Evolutionary conservation across 306 rosid genomes (phyloP).

Genomic region (Prunus campanulata): DNA sequence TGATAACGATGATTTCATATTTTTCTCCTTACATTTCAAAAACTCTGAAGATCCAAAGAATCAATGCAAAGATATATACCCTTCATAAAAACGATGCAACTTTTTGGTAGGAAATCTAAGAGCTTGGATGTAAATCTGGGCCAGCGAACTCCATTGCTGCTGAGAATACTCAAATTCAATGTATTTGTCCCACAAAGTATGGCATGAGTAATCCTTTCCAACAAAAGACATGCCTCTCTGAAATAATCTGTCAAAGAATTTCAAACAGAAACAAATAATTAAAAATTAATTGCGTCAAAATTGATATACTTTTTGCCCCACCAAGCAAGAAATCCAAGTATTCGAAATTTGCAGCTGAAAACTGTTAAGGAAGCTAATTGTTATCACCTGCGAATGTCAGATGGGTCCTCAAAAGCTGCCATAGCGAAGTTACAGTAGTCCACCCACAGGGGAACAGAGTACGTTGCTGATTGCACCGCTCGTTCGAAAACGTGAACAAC

Average conservation of each 20-base stretch:
- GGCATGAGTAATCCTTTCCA: constrained; percentile 79
- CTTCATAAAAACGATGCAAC: constrained; percentile 57
- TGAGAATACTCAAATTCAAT: constrained; percentile 80
- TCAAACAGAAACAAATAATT: constrained; percentile 7
- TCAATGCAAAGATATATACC: constrained; percentile 40
- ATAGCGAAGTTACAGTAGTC: constrained; percentile 73
- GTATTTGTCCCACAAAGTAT: constrained; percentile 83
- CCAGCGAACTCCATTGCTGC: constrained; percentile 68
- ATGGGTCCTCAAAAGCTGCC: constrained; percentile 71
- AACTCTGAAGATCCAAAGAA: not conserved
- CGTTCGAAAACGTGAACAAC: constrained; percentile 77
- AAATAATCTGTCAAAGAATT: constrained; percentile 52
- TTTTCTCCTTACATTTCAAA: not conserved
- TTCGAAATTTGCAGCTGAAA: not conserved
- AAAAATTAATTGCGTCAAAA: constrained; percentile 19
- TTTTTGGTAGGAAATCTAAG: constrained; percentile 83
- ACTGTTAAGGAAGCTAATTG: not conserved
- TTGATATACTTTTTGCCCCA: not conserved
- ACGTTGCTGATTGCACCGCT: constrained; percentile 64
- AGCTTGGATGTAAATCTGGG: constrained; percentile 71
- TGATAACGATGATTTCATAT: not conserved
- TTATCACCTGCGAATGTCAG: constrained; percentile 72
- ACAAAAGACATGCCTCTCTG: constrained; percentile 74
- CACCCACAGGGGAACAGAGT: constrained; percentile 70
- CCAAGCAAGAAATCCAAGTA: constrained; percentile 19